Conservation (phyloP, 192 early-diverging fungal species). For the Allomyces javanicus region DNA sequence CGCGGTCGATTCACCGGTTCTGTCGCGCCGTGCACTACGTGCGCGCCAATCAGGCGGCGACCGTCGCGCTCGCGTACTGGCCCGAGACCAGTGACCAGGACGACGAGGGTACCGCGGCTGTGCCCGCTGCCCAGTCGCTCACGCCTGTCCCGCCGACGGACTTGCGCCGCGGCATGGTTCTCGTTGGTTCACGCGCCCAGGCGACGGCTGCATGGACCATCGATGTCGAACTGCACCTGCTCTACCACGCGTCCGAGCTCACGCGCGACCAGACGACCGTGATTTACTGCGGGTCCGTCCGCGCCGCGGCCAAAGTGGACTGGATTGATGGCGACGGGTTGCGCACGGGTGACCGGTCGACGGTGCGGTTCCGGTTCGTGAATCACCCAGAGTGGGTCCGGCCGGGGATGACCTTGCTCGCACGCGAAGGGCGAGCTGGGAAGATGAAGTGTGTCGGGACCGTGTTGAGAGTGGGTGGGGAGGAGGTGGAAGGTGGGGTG, state of each 20-base stretch:
- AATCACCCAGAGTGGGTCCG: neutral
- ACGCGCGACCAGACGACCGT: neutral
- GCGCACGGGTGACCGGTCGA: neutral
- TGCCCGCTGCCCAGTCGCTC: too few relatives aligned
- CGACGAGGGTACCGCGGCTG: neutral
- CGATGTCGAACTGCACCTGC: neutral
- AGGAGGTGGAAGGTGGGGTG: neutral
- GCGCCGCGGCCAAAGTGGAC: neutral
- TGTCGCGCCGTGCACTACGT: neutral
- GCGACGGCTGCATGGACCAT: neutral
- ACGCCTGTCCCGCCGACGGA: neutral
- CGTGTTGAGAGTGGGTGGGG: neutral
- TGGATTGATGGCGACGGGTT: neutral
- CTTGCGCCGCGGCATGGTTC: neutral
- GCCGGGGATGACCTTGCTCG: neutral
- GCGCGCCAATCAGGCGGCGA: neutral
- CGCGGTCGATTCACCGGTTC: neutral
- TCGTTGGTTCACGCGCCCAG: neutral
- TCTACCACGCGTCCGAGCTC: neutral
- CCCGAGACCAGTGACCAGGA: neutral
- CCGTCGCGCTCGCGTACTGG: neutral
- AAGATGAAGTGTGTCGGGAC: conserved; percentile 1
- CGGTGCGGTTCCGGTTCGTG: neutral
- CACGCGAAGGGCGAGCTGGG: neutral
- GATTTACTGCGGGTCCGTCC: neutral